A percentile compares a stretch with the other conserved stretches of the same genome.
These are phyloP conservation scores for Escovopsis weberi DNA, from an alignment of 2,329 filamentous ascomycete genomes.

Conservation along the genomic window DNA sequence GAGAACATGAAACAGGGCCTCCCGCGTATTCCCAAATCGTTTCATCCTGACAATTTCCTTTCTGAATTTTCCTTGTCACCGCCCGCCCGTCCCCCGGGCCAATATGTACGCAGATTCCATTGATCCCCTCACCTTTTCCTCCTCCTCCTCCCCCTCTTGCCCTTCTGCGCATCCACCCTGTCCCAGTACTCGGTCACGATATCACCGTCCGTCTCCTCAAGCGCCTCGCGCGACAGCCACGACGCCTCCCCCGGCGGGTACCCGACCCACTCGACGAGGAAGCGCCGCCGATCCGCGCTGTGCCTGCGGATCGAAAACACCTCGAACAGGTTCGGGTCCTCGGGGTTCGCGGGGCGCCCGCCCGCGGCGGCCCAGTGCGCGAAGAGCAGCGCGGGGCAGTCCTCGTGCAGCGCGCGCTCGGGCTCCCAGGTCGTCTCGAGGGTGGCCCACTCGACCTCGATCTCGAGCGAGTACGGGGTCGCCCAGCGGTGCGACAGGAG, in stretches of 20 bases:
- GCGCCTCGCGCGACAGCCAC: slow-evolving; percentile 15
- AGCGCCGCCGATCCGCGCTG: slow-evolving; percentile 12
- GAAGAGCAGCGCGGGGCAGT: slow-evolving; percentile 17
- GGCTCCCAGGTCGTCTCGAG: slow-evolving; percentile 20
- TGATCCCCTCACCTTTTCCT: not conserved
- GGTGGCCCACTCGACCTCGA: slow-evolving; percentile 18
- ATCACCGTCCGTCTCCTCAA: slow-evolving; percentile 15
- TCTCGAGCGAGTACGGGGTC: slow-evolving; percentile 10
- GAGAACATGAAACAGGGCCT: too few relatives aligned
- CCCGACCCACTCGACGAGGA: slow-evolving; percentile 23
- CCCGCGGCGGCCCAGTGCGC: slow-evolving; percentile 17
- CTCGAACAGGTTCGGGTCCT: slow-evolving; percentile 16
- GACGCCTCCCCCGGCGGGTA: slow-evolving; percentile 15
- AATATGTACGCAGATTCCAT: too few relatives aligned
- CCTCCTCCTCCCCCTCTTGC: not conserved
- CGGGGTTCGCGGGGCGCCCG: slow-evolving; percentile 19
- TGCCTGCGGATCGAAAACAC: slow-evolving; percentile 21
- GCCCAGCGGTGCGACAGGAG: slow-evolving; percentile 17
- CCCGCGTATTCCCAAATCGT: too few relatives aligned
- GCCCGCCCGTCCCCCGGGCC: too few relatives aligned
- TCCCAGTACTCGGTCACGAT: slow-evolving; percentile 16
- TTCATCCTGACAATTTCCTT: too few relatives aligned
- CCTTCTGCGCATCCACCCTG: not conserved
- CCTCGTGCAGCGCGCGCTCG: slow-evolving; percentile 19
- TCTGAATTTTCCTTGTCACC: too few relatives aligned